Evolutionary conservation across 1,284 basidiomycete species (phyloP), one percentile per base, ranked within the genome.

Genomic region (Naganishia cerealis): DNA sequence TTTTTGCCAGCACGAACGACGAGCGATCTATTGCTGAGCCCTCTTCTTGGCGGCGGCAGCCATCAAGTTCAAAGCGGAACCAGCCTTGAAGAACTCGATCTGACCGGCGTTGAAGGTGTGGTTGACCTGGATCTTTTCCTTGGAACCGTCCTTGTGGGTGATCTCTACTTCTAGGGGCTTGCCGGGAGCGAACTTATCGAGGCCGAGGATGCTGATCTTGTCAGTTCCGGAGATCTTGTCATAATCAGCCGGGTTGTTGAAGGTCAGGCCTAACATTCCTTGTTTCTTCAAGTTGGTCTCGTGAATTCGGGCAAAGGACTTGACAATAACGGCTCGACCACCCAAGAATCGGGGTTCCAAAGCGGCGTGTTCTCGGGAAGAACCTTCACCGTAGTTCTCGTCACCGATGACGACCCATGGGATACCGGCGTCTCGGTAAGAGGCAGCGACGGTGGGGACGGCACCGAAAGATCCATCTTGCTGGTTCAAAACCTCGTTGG

Each of bases 381-480:
- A 96, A 75, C 94, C 94, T 84, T 98, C 95, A 79, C 95, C 94
- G 83, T 97, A 97, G 87, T 98, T 98, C 84, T 88, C 86, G 84
- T 94, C 91, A 78, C 85, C 85, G 75, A 96, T 86, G 75, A 97
- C 93, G 71, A 97, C 92, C 95, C 95, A 99, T 78, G 93, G 90
- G 83, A 92, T 87, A 73, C 89, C 91, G 70, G 87, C 78, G 78
- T 94, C 91, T 73, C 94, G 91, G 87, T 98, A 99, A 80, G 87
- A 83, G 57, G 89, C 89, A 71, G 86, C 95, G 69, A 88, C 88
- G 78, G 89, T 85, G 24, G 95, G 95, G 70, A 98, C 93, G 71
- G 86, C 84, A 46, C 85, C 92, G 82, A 85, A 96, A 81, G 91
- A 88, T 77, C 94, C 92, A 62, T 91, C 94, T 72, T 89, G 73